phyloP scores from a whole-genome alignment of 306 rosid genomes.

The Vicia faba region DNA sequence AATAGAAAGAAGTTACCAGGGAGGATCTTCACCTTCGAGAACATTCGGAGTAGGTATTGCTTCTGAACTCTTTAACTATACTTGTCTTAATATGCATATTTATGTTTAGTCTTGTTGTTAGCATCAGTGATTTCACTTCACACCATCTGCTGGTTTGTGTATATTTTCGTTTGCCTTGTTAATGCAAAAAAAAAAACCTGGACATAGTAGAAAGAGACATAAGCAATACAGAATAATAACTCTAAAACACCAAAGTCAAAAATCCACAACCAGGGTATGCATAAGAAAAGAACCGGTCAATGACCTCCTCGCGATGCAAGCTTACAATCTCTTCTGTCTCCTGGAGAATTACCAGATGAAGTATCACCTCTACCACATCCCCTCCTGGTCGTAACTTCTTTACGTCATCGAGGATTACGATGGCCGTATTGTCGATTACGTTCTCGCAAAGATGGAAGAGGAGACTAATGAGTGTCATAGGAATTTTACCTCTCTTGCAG shows the following conservation, averaged over 20 bases:
- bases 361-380: conserved; percentile 92
- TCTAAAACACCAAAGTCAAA: background rate
- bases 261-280: conserved; percentile 65
- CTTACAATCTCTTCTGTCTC: conserved; percentile 90
- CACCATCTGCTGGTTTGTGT: too few relatives aligned
- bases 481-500: conserved; percentile 96
- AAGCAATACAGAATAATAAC: too few relatives aligned
- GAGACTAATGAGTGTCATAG: conserved; percentile 95
- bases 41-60: too few relatives aligned
- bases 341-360: conserved; percentile 96
- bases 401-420: conserved; percentile 98
- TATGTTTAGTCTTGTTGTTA: too few relatives aligned
- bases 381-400: conserved; percentile 95
- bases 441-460: conserved; percentile 94
- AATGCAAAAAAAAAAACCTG: too few relatives aligned
- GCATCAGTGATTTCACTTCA: too few relatives aligned
- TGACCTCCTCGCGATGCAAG: conserved; percentile 94
- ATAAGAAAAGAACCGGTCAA: conserved; percentile 86
- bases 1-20: too few relatives aligned
- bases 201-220: too few relatives aligned
- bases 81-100: too few relatives aligned
- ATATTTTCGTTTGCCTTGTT: too few relatives aligned
- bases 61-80: too few relatives aligned
- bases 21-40: too few relatives aligned
- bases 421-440: conserved; percentile 92